Evolutionary conservation across 1,284 basidiomycete genomes (phyloP).

Genomic region (Farysia itapuensis): DNA sequence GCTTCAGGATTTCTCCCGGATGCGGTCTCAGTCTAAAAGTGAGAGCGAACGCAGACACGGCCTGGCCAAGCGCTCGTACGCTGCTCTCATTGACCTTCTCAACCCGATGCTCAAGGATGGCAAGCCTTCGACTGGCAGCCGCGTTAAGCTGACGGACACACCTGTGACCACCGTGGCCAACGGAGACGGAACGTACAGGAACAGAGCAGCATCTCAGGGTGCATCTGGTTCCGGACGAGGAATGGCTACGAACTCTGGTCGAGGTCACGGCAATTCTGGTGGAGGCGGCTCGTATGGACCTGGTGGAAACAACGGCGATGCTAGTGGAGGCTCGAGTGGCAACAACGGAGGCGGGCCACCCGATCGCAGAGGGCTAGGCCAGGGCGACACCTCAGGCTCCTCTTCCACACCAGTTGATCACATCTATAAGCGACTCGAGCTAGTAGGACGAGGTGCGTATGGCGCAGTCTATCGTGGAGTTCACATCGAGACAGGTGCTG

Average conservation of each 20-base stretch:
- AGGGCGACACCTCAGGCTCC: conserved; percentile 10
- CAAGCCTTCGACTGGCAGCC: conserved; percentile 7
- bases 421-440: conserved; percentile 49
- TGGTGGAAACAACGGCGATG: conserved; percentile 2
- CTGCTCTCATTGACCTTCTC: conserved; percentile 30
- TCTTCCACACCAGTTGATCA: conserved; percentile 23
- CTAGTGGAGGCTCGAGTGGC: conserved; percentile 13
- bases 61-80: conserved; percentile 32
- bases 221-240: not conserved
- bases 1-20: conserved; percentile 3
- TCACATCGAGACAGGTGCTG: conserved; percentile 77
- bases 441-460: conserved; percentile 57
- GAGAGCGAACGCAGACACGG: conserved; percentile 16
- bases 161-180: conserved; percentile 1
- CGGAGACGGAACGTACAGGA: conserved; percentile 2
- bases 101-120: conserved; percentile 26
- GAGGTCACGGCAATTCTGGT: conserved; percentile 6
- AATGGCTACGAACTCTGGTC: too few relatives aligned
- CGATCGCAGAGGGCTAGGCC: conserved; percentile 12
- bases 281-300: conserved; percentile 1
- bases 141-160: not conserved
- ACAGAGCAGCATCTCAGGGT: not conserved
- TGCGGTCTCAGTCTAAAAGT: too few relatives aligned
- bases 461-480: conserved; percentile 61
- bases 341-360: conserved; percentile 30